Conservation (phyloP, 2,329 filamentous ascomycete species). For the Incumbomyces delicatus region DNA sequence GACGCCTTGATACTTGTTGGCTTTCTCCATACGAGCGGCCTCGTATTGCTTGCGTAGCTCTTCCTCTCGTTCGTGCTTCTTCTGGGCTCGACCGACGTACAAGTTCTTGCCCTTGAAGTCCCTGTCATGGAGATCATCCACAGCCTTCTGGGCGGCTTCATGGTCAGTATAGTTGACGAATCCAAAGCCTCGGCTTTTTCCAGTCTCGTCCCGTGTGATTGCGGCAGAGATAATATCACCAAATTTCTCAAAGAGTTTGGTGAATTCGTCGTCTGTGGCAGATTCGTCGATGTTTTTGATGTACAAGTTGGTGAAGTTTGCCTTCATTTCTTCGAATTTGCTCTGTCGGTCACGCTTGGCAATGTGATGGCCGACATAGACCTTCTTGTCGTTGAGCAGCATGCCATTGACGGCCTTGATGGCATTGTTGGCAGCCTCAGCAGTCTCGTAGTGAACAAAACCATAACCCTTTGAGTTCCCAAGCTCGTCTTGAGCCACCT, state of each 20-base stretch:
- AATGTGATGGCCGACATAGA: constrained; percentile 97
- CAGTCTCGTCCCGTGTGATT: constrained; percentile 76
- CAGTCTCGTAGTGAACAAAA: constrained; percentile 99
- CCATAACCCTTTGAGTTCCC: constrained; percentile 98
- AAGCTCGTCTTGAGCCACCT: constrained; percentile 95
- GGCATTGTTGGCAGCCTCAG: constrained; percentile 88
- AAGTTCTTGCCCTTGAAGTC: constrained; percentile 92
- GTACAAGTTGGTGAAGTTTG: constrained; percentile 99
- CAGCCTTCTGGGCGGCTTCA: constrained; percentile 73
- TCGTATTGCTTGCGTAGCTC: constrained; percentile 98
- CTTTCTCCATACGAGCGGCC: constrained; percentile 93
- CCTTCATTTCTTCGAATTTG: constrained; percentile 99
- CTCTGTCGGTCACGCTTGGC: constrained; percentile 99
- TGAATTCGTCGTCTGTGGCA: constrained; percentile 87
- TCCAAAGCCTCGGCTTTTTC: constrained; percentile 90
- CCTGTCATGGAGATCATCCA: constrained; percentile 82
- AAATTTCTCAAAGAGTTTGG: constrained; percentile 79
- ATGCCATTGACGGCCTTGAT: constrained; percentile 99
- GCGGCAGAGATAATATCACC: constrained; percentile 94
- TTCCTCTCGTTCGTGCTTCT: constrained; percentile 99
- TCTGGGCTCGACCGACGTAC: constrained; percentile 96
- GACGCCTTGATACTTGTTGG: constrained; percentile 97
- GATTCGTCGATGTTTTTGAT: constrained; percentile 93
- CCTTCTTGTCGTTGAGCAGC: constrained; percentile 99
- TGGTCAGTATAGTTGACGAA: constrained; percentile 95